Conservation (phyloP, 2,329 filamentous ascomycete genomes). For the Arthrobotrys conoides region DNA sequence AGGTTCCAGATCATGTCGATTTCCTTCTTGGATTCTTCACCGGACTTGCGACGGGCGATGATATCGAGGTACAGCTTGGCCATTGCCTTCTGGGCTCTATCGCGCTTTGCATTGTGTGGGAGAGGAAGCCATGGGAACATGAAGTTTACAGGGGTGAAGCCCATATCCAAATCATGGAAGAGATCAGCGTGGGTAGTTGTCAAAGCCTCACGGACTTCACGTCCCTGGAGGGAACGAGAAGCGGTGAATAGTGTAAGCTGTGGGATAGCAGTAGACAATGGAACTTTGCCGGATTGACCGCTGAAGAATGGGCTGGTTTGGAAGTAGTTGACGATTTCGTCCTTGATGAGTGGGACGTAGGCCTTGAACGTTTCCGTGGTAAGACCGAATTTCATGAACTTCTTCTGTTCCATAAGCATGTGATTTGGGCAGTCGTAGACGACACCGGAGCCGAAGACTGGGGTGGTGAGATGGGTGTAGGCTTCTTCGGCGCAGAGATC, state of each 20-base stretch:
- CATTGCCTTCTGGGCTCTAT: constrained; percentile 80
- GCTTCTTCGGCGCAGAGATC: constrained; percentile 93
- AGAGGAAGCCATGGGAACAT: constrained; percentile 83
- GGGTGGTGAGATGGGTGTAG: constrained; percentile 81
- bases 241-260: constrained; percentile 88
- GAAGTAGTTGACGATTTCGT: constrained; percentile 78
- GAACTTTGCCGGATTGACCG: constrained; percentile 73
- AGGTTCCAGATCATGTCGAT: constrained; percentile 84
- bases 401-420: constrained; percentile 91
- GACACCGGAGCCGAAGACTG: constrained; percentile 82
- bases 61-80: constrained; percentile 79
- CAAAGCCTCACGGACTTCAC: constrained; percentile 80
- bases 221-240: constrained; percentile 80
- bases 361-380: constrained; percentile 80
- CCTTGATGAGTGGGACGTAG: constrained; percentile 80
- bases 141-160: constrained; percentile 86
- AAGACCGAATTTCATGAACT: constrained; percentile 87
- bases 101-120: constrained; percentile 80
- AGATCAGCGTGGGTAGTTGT: constrained; percentile 80
- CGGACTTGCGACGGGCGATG: constrained; percentile 73
- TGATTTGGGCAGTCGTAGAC: constrained; percentile 88
- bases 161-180: constrained; percentile 85
- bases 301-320: constrained; percentile 72
- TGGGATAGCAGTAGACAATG: constrained; percentile 78
- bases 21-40: constrained; percentile 69